phyloP scores from a whole-genome alignment of 2,329 filamentous ascomycete species.

The Hortaea werneckii region DNA sequence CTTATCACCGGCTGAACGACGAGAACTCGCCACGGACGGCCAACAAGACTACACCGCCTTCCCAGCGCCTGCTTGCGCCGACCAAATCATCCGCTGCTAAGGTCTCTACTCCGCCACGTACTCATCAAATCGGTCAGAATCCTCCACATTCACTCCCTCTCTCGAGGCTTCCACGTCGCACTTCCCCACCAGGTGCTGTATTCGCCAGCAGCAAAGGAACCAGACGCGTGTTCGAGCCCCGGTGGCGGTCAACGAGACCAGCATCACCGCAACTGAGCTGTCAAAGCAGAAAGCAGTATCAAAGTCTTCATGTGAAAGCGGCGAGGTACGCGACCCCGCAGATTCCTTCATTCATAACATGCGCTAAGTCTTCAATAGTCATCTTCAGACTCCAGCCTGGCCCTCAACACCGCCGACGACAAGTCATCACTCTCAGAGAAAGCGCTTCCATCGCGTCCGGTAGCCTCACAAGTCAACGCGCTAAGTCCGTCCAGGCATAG shows the following conservation, averaged over 20 bases:
- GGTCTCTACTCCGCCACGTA: constrained; percentile 5
- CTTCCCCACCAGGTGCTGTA: constrained; percentile 6
- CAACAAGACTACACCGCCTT: constrained; percentile 3
- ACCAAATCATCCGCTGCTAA: constrained; percentile 20
- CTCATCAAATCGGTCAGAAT: not conserved
- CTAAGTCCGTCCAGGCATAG: constrained; percentile 27
- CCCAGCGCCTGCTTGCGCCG: constrained; percentile 13
- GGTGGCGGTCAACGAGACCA: not conserved
- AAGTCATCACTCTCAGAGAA: constrained; percentile 19
- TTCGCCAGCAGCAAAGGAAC: not conserved
- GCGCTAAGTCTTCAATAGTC: not conserved
- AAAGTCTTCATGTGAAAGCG: not conserved
- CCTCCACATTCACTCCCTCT: constrained; percentile 6
- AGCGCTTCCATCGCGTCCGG: constrained; percentile 30
- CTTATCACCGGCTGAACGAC: constrained; percentile 3
- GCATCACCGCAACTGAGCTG: not conserved
- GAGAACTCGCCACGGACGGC: constrained; percentile 8
- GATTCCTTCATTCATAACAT: too few relatives aligned
- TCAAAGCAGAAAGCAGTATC: not conserved
- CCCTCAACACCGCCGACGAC: not conserved
- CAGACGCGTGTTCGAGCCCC: not conserved
- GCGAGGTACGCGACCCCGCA: not conserved
- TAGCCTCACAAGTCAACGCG: constrained; percentile 22
- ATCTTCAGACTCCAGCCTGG: not conserved
- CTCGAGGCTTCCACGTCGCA: constrained; percentile 24